Percentiles rank a stretch among this genome's conserved stretches.
These are phyloP conservation scores for Allantophomopsis cytisporea DNA, from an alignment of 2,329 filamentous ascomycete species.

Conservation along the genomic window DNA sequence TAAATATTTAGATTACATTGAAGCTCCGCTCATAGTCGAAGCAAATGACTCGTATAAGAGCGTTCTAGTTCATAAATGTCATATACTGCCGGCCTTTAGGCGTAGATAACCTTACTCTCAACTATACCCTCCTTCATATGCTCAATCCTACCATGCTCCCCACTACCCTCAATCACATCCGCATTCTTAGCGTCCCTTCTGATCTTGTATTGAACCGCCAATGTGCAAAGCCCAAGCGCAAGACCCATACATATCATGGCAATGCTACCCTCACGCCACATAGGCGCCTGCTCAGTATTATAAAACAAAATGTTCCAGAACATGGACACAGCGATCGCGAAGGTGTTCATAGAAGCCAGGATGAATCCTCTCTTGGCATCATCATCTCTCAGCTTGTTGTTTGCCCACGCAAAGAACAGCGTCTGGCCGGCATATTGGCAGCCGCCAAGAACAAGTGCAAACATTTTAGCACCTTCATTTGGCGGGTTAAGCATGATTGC, in stretches of 20 bases:
- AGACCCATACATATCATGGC: slow-evolving; percentile 1
- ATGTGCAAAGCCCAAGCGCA: background rate
- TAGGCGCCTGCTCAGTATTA: slow-evolving; percentile 48
- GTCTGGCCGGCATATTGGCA: slow-evolving; percentile 60
- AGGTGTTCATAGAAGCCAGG: slow-evolving; percentile 59
- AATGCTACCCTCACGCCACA: slow-evolving; percentile 7
- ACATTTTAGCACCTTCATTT: slow-evolving; percentile 33
- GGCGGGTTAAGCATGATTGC: slow-evolving; percentile 37
- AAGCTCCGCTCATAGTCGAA: too few relatives aligned
- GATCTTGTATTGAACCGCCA: too few relatives aligned
- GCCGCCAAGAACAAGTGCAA: slow-evolving; percentile 59
- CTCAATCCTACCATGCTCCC: too few relatives aligned
- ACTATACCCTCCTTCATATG: too few relatives aligned
- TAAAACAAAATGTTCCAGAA: slow-evolving; percentile 68
- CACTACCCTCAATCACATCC: too few relatives aligned
- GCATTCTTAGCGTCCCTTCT: too few relatives aligned
- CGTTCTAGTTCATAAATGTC: too few relatives aligned
- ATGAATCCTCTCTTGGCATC: slow-evolving; percentile 51
- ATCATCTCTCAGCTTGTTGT: slow-evolving; percentile 52
- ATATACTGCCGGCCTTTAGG: too few relatives aligned
- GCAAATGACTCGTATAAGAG: too few relatives aligned
- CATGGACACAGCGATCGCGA: slow-evolving; percentile 53
- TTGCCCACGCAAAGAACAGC: slow-evolving; percentile 65
- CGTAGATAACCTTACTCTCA: too few relatives aligned
- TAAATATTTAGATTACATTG: too few relatives aligned